These are phyloP conservation scores for Dactylellina sp. DNA, from an alignment of 2,329 filamentous ascomycete species.

Conservation along the genomic window DNA sequence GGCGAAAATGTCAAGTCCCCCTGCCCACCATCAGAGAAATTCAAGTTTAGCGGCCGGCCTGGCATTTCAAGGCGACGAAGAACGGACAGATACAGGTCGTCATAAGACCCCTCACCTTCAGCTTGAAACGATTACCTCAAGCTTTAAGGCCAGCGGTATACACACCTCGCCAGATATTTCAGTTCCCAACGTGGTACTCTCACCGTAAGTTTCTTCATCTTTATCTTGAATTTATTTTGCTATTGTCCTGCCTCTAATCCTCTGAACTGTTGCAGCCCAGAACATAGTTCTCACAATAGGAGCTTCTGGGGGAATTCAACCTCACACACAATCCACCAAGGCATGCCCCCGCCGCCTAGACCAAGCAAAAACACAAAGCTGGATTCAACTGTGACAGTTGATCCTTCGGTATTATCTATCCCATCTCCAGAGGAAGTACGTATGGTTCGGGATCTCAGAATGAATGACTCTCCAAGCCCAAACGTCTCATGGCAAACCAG, in stretches of 20 bases:
- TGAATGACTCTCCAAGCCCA: constrained; percentile 32
- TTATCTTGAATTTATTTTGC: not conserved
- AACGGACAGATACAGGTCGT: not conserved
- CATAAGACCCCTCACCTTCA: constrained; percentile 9
- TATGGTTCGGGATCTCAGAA: constrained; percentile 24
- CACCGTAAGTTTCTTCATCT: constrained; percentile 35
- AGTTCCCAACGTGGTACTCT: constrained; percentile 41
- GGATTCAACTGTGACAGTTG: not conserved
- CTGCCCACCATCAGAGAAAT: not conserved
- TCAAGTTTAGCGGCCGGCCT: not conserved
- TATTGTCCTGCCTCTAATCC: constrained; percentile 3
- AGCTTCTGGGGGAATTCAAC: not conserved
- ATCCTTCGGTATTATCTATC: constrained; percentile 18
- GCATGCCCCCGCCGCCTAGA: constrained; percentile 27
- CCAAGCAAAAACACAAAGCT: not conserved
- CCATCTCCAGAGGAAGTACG: constrained; percentile 38
- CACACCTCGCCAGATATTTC: not conserved
- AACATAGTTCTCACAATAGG: not conserved
- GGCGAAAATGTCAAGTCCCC: constrained; percentile 18
- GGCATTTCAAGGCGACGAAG: not conserved
- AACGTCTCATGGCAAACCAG: constrained; percentile 1
- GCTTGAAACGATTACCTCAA: constrained; percentile 16
- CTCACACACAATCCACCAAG: constrained; percentile 2
- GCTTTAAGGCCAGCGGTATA: not conserved
- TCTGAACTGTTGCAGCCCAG: constrained; percentile 14